A percentile compares a stretch with the other conserved stretches of the same genome.
Conservation (phyloP, 1,284 basidiomycete species). For the Cutaneotrichosporon curvatum region DNA sequence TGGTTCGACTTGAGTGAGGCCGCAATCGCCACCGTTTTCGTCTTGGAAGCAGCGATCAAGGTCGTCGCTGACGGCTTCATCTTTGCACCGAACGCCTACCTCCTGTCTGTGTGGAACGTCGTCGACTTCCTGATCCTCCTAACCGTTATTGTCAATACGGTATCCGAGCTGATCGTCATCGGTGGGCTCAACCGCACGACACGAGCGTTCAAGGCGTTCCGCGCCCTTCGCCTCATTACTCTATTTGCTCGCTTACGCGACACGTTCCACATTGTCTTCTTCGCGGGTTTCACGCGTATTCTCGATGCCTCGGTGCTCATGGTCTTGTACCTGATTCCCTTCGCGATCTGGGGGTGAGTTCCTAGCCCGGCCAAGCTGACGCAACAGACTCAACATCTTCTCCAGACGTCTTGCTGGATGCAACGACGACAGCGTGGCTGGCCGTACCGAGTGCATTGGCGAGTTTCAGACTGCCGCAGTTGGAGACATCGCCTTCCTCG, state of each 20-base stretch:
- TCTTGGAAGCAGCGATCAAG: conserved; percentile 81
- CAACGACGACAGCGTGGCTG: conserved; percentile 62
- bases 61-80: conserved; percentile 85
- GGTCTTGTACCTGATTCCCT: conserved; percentile 91
- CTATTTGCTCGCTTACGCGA: conserved; percentile 77
- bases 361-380: background rate
- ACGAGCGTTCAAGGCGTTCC: conserved; percentile 78
- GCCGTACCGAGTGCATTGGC: conserved; percentile 61
- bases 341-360: conserved; percentile 80
- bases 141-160: conserved; percentile 74
- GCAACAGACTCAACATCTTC: conserved; percentile 69
- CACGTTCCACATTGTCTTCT: conserved; percentile 85
- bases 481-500: conserved; percentile 58
- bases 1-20: conserved; percentile 88
- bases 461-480: conserved; percentile 57
- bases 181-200: conserved; percentile 76
- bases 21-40: conserved; percentile 65
- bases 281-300: conserved; percentile 79
- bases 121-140: conserved; percentile 82
- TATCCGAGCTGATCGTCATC: conserved; percentile 68
- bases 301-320: conserved; percentile 88
- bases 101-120: conserved; percentile 86
- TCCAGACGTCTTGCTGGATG: conserved; percentile 76
- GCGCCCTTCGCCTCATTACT: conserved; percentile 84
- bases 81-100: conserved; percentile 90